Evolutionary conservation across 1,284 basidiomycete genomes (phyloP), one percentile per base, ranked within the genome.

Genomic region (Cerrena zonata): DNA sequence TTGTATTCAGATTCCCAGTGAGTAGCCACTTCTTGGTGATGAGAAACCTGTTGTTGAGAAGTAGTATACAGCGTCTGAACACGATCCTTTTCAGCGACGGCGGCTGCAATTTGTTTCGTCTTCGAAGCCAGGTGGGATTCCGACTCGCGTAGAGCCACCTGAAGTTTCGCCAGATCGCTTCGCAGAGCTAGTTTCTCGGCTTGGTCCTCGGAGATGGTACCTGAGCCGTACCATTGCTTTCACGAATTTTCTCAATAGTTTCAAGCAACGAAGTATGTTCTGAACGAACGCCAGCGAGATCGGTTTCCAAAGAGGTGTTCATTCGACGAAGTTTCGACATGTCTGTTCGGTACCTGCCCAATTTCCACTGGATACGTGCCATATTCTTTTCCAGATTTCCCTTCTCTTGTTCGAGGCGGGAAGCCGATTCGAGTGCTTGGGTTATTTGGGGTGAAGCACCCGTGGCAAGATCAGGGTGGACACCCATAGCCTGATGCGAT

Each of bases 341-440:
- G 11, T 56, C 54, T 4, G 41, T 13, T 44, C 51, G 49, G 12
- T 45, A 25, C 19, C 41, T 46, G 10, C 36, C 21, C 13, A 51
- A 22, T 2, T 49, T 43, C 19, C 30, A 37, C 21, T 53, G 42
- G 4, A 39, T 15, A 15, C 54, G 54, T 7, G 30, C 11, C 15
- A 38, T 4, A 12, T 51, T 26, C 13, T 15, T 38, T 37, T 44
- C n/a, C 2, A 49, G 26, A 38, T 24, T 38, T n/a, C 10, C 18
- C 19, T 11, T 26, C 37, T 45, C 40, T 37, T 41, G 21, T 13
- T 21, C 3, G 40, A 27, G 10, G 38, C 40, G 2, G 22, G 37
- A 11, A 36, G 44, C 10, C 27, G 24, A 10, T 12, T 26, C 12
- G 27, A 15, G 11, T 22, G 25, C 15, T 37, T 22, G 38, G 4